phyloP scores from a whole-genome alignment of 768 basidiomycete genomes.

The Panaeolus cyanescens region DNA sequence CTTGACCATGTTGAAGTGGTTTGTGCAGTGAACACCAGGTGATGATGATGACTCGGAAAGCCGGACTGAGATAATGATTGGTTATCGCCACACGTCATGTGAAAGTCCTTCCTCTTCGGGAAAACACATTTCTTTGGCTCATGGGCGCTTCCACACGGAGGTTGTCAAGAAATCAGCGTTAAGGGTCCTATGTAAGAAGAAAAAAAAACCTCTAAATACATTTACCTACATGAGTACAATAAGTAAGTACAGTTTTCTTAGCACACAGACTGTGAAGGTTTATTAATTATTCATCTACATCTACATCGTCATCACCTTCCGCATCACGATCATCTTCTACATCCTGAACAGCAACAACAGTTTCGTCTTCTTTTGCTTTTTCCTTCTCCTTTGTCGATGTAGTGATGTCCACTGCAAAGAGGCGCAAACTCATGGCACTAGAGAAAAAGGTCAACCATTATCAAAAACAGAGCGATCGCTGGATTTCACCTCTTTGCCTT shows the following conservation, averaged over 20 bases:
- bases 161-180: too few relatives aligned
- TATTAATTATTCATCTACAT: neutral
- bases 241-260: neutral
- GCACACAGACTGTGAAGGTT: too few relatives aligned
- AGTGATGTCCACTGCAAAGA: neutral
- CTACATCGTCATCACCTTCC: neutral
- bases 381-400: neutral
- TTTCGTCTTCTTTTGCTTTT: neutral
- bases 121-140: neutral
- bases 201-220: too few relatives aligned
- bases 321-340: neutral
- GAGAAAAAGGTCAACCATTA: neutral
- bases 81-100: slow-evolving; percentile 3
- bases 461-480: neutral
- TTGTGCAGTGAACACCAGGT: neutral
- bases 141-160: neutral
- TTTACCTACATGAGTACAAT: neutral
- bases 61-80: neutral
- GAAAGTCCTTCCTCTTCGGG: neutral
- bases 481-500: slow-evolving; percentile 90
- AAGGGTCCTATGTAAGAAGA: too few relatives aligned
- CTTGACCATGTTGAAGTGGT: slow-evolving; percentile 35
- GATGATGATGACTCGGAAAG: neutral
- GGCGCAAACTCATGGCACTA: neutral
- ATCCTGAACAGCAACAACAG: neutral